These are phyloP conservation scores for Pleurotus salmoneostramineus DNA, from an alignment of 768 basidiomycete genomes.

Conservation along the genomic window DNA sequence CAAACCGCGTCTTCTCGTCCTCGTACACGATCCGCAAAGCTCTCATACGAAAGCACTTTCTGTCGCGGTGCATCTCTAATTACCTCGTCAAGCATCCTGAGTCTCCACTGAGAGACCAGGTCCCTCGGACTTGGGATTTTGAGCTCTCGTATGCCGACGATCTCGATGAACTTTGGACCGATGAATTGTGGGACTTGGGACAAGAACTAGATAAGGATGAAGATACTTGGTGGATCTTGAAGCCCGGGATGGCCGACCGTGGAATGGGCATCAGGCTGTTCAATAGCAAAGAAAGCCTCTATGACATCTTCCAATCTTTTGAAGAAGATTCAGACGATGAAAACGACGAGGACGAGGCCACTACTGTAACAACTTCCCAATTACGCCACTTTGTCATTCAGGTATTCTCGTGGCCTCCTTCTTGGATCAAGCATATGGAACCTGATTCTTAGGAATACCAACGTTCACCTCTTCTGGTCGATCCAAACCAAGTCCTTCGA, in stretches of 20 bases:
- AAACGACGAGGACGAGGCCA: slow-evolving; percentile 33
- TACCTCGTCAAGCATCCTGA: slow-evolving; percentile 69
- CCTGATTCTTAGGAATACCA: slow-evolving; percentile 73
- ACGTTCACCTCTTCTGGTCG: slow-evolving; percentile 69
- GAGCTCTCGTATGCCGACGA: slow-evolving; percentile 92
- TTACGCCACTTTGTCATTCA: slow-evolving; percentile 95
- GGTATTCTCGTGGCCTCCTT: slow-evolving; percentile 35
- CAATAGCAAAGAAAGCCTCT: slow-evolving; percentile 67
- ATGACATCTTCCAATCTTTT: slow-evolving; percentile 76
- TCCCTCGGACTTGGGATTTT: slow-evolving; percentile 78
- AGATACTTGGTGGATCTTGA: slow-evolving; percentile 86
- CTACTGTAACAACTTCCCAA: slow-evolving; percentile 76
- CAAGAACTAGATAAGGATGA: slow-evolving; percentile 45
- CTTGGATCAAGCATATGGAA: background rate
- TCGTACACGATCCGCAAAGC: slow-evolving; percentile 89
- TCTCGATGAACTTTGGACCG: slow-evolving; percentile 87
- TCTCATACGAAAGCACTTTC: slow-evolving; percentile 91
- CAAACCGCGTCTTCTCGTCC: slow-evolving; percentile 59
- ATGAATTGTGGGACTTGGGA: slow-evolving; percentile 89
- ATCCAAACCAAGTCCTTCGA: slow-evolving; percentile 47
- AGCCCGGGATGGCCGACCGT: slow-evolving; percentile 96
- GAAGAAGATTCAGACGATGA: slow-evolving; percentile 57
- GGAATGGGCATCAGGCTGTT: slow-evolving; percentile 95
- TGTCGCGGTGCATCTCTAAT: slow-evolving; percentile 69
- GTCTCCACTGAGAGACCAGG: slow-evolving; percentile 48